phyloP scores from a whole-genome alignment of 495 filamentous ascomycete genomes.

The Penicillium herquei region DNA sequence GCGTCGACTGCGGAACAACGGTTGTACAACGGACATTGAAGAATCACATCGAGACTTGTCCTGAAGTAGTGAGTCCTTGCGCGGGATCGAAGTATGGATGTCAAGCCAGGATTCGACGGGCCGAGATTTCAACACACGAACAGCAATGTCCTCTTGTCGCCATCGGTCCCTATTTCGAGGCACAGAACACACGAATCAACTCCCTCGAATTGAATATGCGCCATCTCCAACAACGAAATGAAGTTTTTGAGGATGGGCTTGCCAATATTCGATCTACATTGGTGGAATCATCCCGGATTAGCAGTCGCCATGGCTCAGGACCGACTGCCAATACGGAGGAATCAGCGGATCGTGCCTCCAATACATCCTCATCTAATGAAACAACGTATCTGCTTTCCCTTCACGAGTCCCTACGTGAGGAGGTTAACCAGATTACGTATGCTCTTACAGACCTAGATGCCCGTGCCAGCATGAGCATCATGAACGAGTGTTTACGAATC shows the following conservation, averaged over 20 bases:
- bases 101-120: conserved; percentile 46
- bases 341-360: conserved; percentile 17
- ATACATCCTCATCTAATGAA: conserved; percentile 33
- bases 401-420: conserved; percentile 66
- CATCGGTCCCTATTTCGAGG: conserved; percentile 57
- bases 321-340: conserved; percentile 16
- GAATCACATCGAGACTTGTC: conserved; percentile 52
- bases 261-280: conserved; percentile 45
- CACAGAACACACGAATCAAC: conserved; percentile 55
- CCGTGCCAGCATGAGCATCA: conserved; percentile 62
- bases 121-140: conserved; percentile 51
- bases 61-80: conserved; percentile 53
- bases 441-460: conserved; percentile 63
- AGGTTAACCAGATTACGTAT: conserved; percentile 57
- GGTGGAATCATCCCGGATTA: conserved; percentile 32
- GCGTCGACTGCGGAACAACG: conserved; percentile 51
- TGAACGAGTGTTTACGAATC: conserved; percentile 65
- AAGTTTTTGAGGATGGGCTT: conserved; percentile 56
- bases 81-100: conserved; percentile 58
- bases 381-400: conserved; percentile 64
- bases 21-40: conserved; percentile 49
- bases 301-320: conserved; percentile 2
- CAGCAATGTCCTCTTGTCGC: conserved; percentile 55
- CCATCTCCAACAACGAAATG: conserved; percentile 56
- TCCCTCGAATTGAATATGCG: conserved; percentile 56